A percentile compares a stretch with the other conserved stretches of the same genome.
Conservation (phyloP, 139 green algal genomes). For the Closterium sp. region DNA sequence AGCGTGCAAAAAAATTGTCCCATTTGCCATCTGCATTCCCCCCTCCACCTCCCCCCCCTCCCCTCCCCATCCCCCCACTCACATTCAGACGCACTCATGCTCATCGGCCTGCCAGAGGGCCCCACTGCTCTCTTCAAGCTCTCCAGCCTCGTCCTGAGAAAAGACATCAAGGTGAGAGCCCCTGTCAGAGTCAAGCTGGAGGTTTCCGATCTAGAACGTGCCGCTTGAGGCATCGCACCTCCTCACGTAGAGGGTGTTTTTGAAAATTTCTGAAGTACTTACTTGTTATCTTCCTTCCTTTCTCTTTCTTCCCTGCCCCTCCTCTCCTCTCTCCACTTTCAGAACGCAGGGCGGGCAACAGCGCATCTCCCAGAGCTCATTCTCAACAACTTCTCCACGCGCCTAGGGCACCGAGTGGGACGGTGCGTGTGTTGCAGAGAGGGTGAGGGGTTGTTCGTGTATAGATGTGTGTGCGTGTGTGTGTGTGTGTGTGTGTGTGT, state of each 20-base stretch:
- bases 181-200: too few relatives aligned
- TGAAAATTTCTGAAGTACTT: too few relatives aligned
- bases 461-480: too few relatives aligned
- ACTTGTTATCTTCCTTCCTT: too few relatives aligned
- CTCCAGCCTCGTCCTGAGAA: conserved; percentile 33
- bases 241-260: too few relatives aligned
- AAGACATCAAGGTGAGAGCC: conserved; percentile 40
- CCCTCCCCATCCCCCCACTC: too few relatives aligned
- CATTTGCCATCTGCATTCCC: too few relatives aligned
- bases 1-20: too few relatives aligned
- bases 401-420: conserved; percentile 47
- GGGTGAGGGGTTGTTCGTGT: too few relatives aligned
- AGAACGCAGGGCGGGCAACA: conserved; percentile 50
- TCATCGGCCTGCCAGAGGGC: conserved; percentile 53
- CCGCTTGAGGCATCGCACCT: too few relatives aligned
- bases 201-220: too few relatives aligned
- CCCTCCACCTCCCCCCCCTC: neutral
- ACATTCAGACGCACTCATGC: conserved; percentile 52
- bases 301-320: neutral
- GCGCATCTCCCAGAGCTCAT: conserved; percentile 55
- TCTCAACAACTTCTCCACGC: conserved; percentile 60
- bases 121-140: conserved; percentile 55
- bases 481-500: too few relatives aligned
- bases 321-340: neutral
- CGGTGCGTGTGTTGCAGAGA: neutral